Conservation (phyloP, 768 basidiomycete genomes). For the Naganishia randhawae region DNA sequence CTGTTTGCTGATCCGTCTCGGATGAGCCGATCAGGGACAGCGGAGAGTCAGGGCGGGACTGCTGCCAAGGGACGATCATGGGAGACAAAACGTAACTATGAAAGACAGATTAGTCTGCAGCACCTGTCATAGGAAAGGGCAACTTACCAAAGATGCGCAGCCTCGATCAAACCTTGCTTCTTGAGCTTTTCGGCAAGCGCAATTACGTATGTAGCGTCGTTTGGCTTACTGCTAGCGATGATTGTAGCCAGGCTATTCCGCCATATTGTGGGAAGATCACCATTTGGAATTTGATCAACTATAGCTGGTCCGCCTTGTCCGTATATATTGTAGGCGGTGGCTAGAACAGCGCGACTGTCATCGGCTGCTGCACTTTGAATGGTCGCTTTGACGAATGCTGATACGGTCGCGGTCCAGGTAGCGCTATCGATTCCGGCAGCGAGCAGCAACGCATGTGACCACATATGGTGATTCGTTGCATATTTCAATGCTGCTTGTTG, state of each 20-base stretch:
- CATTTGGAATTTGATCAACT: constrained; percentile 4
- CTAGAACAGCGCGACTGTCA: constrained; percentile 20
- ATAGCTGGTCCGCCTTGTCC: constrained; percentile 18
- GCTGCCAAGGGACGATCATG: constrained; percentile 63
- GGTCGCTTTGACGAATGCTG: constrained; percentile 60
- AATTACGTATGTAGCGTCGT: constrained; percentile 71
- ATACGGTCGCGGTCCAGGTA: constrained; percentile 83
- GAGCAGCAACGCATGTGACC: constrained; percentile 94
- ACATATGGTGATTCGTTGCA: constrained; percentile 81
- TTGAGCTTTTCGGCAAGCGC: constrained; percentile 78
- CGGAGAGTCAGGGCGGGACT: not conserved
- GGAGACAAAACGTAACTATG: constrained; percentile 79
- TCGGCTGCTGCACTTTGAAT: not conserved
- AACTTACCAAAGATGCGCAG: constrained; percentile 85
- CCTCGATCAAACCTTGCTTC: constrained; percentile 69
- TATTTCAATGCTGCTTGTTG: constrained; percentile 80
- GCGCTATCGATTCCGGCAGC: constrained; percentile 89
- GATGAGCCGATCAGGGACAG: constrained; percentile 47
- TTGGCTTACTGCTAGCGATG: constrained; percentile 61
- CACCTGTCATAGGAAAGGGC: not conserved
- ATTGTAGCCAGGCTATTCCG: constrained; percentile 80
- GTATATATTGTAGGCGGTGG: constrained; percentile 16
- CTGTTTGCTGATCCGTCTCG: constrained; percentile 4
- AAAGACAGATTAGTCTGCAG: constrained; percentile 19
- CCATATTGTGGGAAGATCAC: constrained; percentile 59